Base-by-base conservation (phyloP, 331 rosid genomes). In the Cydonia oblonga region DNA sequence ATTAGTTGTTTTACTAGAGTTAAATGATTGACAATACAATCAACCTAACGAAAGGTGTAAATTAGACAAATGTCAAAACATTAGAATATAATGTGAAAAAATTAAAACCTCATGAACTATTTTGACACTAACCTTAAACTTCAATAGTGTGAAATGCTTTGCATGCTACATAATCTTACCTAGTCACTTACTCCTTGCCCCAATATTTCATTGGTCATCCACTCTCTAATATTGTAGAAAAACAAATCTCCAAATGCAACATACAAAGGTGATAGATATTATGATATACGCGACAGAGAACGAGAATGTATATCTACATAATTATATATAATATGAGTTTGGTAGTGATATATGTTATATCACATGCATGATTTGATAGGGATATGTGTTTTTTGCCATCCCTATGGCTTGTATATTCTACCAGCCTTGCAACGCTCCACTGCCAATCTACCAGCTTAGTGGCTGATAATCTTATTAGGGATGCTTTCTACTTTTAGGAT, bases 381-480 rank as follows among this genome's bases (percentile, higher is more conserved):
- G 72, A 81, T 81, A 60, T 79, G 79, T 77, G 69, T 40, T 72
- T 65, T 38, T 75, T 29, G 82, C 76, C 72, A 82, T 78, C 81
- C 79, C 84, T 18, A 40, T 53, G 53, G 63, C 74, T 33, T 33
- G 61, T 71, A 62, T 51, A 57, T 60, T 72, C 68, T 67, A 82
- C 88, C 89, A 84, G 81, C 87, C 92, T 82, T 88, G 90, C 93
- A 83, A 59, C 80, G 84, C 86, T 86, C 89, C 89, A 83, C 87
- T 67, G 64, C 81, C 87, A 88, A 83, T 84, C 86, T 62, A 75
- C 84, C 89, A 90, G 87, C 87, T 81, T 84, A 73, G 81, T 32
- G 28, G 68, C 28, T 32, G 5, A 76, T 79, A 51, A 60, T 81
- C 76, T 73, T 56, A 57, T 59, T 62, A 62, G 60, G 64, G 46